Percentiles rank a stretch among this genome's conserved stretches.
Conservation (phyloP, 305 asterid species). For the Fraxinus ornus region DNA sequence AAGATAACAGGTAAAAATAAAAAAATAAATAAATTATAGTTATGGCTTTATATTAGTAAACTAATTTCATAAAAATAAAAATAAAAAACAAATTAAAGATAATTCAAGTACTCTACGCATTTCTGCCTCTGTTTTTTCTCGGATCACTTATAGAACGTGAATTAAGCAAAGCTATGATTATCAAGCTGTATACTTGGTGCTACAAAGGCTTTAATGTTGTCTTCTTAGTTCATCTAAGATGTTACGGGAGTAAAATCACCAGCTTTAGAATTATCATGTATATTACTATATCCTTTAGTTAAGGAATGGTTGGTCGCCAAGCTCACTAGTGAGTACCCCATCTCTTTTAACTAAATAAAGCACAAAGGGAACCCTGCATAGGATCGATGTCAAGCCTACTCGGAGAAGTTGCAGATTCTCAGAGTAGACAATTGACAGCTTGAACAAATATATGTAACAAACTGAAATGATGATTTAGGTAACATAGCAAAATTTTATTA, state of each 20-base stretch:
- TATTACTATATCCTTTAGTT: neutral
- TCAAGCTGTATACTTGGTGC: neutral
- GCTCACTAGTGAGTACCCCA: neutral
- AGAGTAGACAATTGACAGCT: neutral
- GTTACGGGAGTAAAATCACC: neutral
- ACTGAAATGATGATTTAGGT: neutral
- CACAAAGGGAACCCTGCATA: neutral
- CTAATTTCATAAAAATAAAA: neutral
- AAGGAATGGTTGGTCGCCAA: neutral
- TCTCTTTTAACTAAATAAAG: neutral
- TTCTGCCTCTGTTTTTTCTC: neutral
- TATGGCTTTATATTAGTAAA: neutral
- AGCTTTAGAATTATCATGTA: neutral
- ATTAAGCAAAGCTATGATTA: neutral
- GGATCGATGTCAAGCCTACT: neutral
- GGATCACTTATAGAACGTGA: neutral
- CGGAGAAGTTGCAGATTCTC: neutral
- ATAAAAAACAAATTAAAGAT: neutral
- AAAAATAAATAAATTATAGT: neutral
- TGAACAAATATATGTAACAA: neutral
- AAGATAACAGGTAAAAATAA: neutral
- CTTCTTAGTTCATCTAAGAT: neutral
- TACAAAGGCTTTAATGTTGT: neutral
- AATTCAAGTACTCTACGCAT: neutral
- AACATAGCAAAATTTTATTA: neutral